phyloP scores from a whole-genome alignment of 495 filamentous ascomycete species.

The Penicillium fimorum region DNA sequence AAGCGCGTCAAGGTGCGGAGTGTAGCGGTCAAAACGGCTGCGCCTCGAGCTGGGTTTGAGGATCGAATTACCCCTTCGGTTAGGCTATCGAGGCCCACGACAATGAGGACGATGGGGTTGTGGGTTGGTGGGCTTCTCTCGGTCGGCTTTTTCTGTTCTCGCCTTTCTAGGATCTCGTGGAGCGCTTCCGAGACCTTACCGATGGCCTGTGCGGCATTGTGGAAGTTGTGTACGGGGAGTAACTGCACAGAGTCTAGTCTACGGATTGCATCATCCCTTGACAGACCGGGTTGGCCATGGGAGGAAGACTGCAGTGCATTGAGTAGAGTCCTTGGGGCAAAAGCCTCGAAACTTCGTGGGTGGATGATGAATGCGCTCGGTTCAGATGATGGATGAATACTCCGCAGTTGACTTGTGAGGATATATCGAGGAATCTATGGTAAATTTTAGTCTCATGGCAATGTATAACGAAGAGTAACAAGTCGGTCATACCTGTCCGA shows the following conservation, averaged over 20 bases:
- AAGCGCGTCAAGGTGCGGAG: conserved; percentile 37
- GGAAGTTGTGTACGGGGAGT: conserved; percentile 38
- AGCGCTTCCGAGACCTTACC: conserved; percentile 31
- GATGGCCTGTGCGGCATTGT: conserved; percentile 37
- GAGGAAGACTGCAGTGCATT: conserved; percentile 24
- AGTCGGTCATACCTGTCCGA: conserved; percentile 33
- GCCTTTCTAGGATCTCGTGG: conserved; percentile 17
- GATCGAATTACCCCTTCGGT: conserved; percentile 39
- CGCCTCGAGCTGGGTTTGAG: conserved; percentile 41
- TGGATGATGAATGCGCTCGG: conserved; percentile 52
- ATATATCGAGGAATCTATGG: conserved; percentile 21
- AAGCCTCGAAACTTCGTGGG: conserved; percentile 78
- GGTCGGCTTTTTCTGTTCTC: conserved; percentile 1
- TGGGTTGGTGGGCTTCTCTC: not conserved
- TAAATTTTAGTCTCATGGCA: conserved; percentile 1
- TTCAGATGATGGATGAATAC: conserved; percentile 6
- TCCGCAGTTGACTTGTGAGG: conserved; percentile 15
- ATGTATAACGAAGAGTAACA: not conserved
- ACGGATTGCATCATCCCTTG: conserved; percentile 34
- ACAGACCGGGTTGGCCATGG: conserved; percentile 19
- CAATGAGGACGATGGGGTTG: conserved; percentile 28
- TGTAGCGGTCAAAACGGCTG: conserved; percentile 35
- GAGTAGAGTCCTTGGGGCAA: conserved; percentile 70
- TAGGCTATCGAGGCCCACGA: conserved; percentile 43
- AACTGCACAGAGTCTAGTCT: conserved; percentile 41